Evolutionary conservation across 768 basidiomycete species (phyloP).

Genomic region (Lactarius pseudohatsudake): DNA sequence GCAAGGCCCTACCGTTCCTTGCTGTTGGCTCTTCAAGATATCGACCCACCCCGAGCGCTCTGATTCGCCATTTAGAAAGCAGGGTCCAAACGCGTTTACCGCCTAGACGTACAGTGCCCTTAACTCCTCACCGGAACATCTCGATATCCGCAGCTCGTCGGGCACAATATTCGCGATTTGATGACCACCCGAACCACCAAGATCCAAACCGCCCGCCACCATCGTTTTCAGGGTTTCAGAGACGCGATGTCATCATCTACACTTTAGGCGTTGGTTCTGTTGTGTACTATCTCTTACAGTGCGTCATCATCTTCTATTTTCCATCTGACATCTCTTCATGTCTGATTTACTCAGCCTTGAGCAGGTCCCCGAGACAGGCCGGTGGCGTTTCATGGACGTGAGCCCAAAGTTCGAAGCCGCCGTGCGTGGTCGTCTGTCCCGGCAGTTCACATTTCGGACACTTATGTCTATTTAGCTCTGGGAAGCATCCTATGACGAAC

Average conservation of each 20-base stretch:
- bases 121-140: neutral
- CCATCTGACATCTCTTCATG: neutral
- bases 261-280: slow-evolving; percentile 23
- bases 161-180: slow-evolving; percentile 26
- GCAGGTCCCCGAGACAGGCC: slow-evolving; percentile 79
- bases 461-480: slow-evolving; percentile 40
- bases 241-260: slow-evolving; percentile 27
- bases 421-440: slow-evolving; percentile 37
- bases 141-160: slow-evolving; percentile 9
- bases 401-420: slow-evolving; percentile 54
- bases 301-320: slow-evolving; percentile 26
- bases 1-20: neutral
- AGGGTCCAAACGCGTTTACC: neutral
- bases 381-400: slow-evolving; percentile 87
- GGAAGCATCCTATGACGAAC: slow-evolving; percentile 42
- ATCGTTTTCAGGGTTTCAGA: neutral
- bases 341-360: slow-evolving; percentile 57
- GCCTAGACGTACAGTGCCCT: neutral
- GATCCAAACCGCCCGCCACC: neutral
- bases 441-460: neutral
- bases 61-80: slow-evolving; percentile 2
- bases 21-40: neutral
- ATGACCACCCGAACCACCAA: slow-evolving; percentile 16
- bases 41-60: neutral
- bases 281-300: slow-evolving; percentile 37